A percentile compares a stretch with the other conserved stretches of the same genome.
Conservation (phyloP, 2,329 filamentous ascomycete genomes). For the Balansia obtecta region DNA sequence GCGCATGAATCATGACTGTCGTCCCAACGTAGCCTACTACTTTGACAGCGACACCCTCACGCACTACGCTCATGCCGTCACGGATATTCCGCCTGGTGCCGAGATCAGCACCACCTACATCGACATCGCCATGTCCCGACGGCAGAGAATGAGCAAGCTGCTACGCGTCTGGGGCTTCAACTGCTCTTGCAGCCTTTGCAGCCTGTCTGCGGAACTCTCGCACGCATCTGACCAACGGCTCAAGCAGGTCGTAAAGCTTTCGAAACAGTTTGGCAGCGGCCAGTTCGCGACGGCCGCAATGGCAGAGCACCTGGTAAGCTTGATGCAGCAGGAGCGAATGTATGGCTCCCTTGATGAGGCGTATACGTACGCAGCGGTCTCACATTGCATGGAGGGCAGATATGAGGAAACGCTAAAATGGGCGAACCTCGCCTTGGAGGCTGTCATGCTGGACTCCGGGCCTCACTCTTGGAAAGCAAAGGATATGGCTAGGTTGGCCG, state of each 20-base stretch:
- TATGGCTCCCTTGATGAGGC: constrained; percentile 22
- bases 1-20: constrained; percentile 34
- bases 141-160: constrained; percentile 18
- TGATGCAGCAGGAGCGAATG: constrained; percentile 28
- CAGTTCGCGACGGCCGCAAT: constrained; percentile 18
- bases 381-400: constrained; percentile 26
- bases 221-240: constrained; percentile 26
- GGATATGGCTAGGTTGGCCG: not conserved
- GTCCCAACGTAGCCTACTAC: constrained; percentile 31
- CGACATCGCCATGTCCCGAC: constrained; percentile 15
- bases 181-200: constrained; percentile 28
- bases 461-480: not conserved
- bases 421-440: constrained; percentile 25
- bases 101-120: constrained; percentile 33
- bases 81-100: constrained; percentile 27
- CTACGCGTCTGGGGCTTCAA: constrained; percentile 25
- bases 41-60: constrained; percentile 25
- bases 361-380: constrained; percentile 25
- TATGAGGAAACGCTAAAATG: constrained; percentile 26
- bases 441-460: constrained; percentile 14
- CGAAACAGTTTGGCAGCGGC: not conserved
- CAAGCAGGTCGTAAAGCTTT: constrained; percentile 16
- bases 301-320: constrained; percentile 25
- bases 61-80: constrained; percentile 26
- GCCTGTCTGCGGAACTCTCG: constrained; percentile 13